Percentiles rank a stretch among this genome's conserved stretches.
These are phyloP conservation scores for Penicillium odoratum DNA, from an alignment of 495 filamentous ascomycete genomes.

Conservation along the genomic window DNA sequence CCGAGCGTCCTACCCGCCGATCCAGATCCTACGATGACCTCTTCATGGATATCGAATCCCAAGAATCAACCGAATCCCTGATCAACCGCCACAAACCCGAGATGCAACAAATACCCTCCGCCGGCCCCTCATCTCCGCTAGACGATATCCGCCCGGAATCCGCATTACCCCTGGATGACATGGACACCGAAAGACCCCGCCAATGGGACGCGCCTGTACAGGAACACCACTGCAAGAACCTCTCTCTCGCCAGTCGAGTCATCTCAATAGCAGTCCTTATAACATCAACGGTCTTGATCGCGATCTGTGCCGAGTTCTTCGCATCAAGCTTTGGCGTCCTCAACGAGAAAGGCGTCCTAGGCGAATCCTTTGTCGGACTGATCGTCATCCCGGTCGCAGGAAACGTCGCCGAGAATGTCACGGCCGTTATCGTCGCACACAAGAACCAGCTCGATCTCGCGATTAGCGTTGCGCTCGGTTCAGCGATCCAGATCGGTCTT, in stretches of 20 bases:
- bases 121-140: slow-evolving; percentile 63
- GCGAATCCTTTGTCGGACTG: slow-evolving; percentile 80
- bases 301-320: slow-evolving; percentile 84
- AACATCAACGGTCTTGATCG: slow-evolving; percentile 74
- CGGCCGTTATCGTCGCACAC: slow-evolving; percentile 79
- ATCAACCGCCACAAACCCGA: slow-evolving; percentile 52
- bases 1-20: not conserved
- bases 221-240: slow-evolving; percentile 1
- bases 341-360: slow-evolving; percentile 61
- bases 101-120: slow-evolving; percentile 62
- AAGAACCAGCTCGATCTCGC: slow-evolving; percentile 97
- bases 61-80: slow-evolving; percentile 65
- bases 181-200: not conserved
- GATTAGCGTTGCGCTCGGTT: slow-evolving; percentile 85
- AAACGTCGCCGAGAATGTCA: slow-evolving; percentile 91
- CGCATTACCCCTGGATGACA: slow-evolving; percentile 44
- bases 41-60: slow-evolving; percentile 51
- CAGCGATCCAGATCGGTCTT: slow-evolving; percentile 74
- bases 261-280: slow-evolving; percentile 74
- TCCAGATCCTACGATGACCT: not conserved
- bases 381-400: slow-evolving; percentile 92
- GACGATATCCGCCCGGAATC: slow-evolving; percentile 62
- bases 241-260: slow-evolving; percentile 44
- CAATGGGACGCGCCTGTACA: not conserved
- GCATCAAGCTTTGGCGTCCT: slow-evolving; percentile 76